These are phyloP conservation scores for Carex kokanica DNA, from an alignment of 176 grass and related monocot genomes.

Conservation along the genomic window DNA sequence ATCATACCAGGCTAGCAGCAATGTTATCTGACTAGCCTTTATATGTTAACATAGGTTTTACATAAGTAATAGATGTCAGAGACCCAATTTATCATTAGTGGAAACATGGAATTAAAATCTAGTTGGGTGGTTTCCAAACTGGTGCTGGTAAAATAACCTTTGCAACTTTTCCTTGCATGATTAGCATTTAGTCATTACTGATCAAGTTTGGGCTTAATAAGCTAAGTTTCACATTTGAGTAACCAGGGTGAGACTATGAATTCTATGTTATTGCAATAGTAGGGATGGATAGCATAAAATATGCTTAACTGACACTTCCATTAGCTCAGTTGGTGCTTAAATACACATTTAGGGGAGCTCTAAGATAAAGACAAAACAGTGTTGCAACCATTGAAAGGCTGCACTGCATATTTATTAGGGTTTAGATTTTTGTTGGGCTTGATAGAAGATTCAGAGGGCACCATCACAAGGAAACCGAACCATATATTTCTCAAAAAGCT, in stretches of 20 bases:
- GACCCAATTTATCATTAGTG: not conserved
- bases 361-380: not conserved
- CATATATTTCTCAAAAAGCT: not conserved
- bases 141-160: not conserved
- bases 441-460: not conserved
- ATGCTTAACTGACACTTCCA: not conserved
- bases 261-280: not conserved
- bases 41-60: slow-evolving; percentile 9
- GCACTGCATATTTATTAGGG: not conserved
- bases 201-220: not conserved
- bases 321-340: not conserved
- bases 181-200: slow-evolving; percentile 7
- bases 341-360: not conserved
- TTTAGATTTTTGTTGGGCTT: not conserved
- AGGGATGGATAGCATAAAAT: not conserved
- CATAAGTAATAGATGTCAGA: slow-evolving; percentile 1
- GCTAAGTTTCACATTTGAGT: not conserved
- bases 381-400: not conserved
- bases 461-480: not conserved
- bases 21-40: not conserved
- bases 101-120: not conserved
- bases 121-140: not conserved
- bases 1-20: not conserved
- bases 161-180: not conserved
- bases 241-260: not conserved